Evolutionary conservation across 352 stramenopile species (phyloP).

Genomic region (Phytopythium vexans): DNA sequence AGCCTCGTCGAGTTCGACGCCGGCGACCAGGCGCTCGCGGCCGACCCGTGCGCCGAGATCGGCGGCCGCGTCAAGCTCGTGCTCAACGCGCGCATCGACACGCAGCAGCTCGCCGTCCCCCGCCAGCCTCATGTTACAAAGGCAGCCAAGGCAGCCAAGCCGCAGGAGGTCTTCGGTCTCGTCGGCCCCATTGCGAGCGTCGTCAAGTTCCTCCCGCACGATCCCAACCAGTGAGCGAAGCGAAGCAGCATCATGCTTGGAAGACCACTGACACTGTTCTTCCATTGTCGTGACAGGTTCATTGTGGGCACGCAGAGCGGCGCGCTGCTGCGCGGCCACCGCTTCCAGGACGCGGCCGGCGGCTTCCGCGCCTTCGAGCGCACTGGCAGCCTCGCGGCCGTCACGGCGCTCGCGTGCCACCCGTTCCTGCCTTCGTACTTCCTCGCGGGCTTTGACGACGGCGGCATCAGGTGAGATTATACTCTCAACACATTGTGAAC

Average conservation of each 20-base stretch:
- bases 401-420: conserved; percentile 53
- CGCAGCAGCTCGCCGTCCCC: conserved; percentile 25
- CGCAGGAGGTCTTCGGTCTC: neutral
- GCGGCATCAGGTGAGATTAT: conserved; percentile 32
- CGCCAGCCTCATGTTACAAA: neutral
- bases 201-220: conserved; percentile 47
- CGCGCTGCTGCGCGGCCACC: conserved; percentile 29
- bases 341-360: conserved; percentile 23
- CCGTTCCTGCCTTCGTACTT: conserved; percentile 49
- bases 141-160: neutral
- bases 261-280: neutral
- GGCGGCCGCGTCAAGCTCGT: conserved; percentile 61
- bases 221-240: conserved; percentile 44
- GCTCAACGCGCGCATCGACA: conserved; percentile 61
- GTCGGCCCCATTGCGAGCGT: conserved; percentile 46
- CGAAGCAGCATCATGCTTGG: too few species aligned
- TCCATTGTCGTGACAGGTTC: conserved; percentile 24
- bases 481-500: neutral
- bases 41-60: conserved; percentile 64
- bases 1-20: conserved; percentile 58
- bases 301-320: conserved; percentile 45
- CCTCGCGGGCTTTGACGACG: conserved; percentile 62
- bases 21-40: conserved; percentile 35
- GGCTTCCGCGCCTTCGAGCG: conserved; percentile 9
- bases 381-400: conserved; percentile 10